These are phyloP conservation scores for Cystobasidium slooffiae DNA, from an alignment of 1,284 basidiomycete species.

Conservation along the genomic window DNA sequence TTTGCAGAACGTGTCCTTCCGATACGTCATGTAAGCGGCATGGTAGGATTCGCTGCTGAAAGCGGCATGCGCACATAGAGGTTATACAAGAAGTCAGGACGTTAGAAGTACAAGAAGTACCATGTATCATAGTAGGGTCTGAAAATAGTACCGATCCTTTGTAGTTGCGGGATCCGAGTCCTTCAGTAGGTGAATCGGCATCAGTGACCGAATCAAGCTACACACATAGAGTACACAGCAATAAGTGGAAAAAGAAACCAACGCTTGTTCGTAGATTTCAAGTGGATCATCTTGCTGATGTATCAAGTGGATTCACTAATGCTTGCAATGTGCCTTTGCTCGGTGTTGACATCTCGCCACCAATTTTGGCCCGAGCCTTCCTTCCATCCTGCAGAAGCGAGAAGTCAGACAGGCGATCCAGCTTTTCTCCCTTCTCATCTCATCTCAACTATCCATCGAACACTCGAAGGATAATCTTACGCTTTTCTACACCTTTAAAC, in stretches of 20 bases:
- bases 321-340: background rate
- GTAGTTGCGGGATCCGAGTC: background rate
- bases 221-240: no score
- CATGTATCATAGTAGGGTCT: no score
- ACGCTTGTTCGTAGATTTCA: no score
- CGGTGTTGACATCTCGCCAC: background rate
- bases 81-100: no score
- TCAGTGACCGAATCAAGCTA: no score
- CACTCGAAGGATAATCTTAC: background rate
- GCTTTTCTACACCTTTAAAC: background rate
- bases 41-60: background rate
- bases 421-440: background rate
- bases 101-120: no score
- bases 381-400: background rate
- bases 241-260: no score
- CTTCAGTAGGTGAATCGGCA: no score
- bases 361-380: background rate
- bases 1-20: conserved; percentile 29
- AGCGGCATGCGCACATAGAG: no score
- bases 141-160: background rate
- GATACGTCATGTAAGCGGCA: conserved; percentile 23
- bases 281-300: no score
- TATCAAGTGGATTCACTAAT: background rate
- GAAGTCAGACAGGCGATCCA: background rate
- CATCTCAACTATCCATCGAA: background rate